A percentile compares a stretch with the other conserved stretches of the same genome.
Conservation (phyloP, 306 rosid genomes). For the Oxytropis ochrocephala region DNA sequence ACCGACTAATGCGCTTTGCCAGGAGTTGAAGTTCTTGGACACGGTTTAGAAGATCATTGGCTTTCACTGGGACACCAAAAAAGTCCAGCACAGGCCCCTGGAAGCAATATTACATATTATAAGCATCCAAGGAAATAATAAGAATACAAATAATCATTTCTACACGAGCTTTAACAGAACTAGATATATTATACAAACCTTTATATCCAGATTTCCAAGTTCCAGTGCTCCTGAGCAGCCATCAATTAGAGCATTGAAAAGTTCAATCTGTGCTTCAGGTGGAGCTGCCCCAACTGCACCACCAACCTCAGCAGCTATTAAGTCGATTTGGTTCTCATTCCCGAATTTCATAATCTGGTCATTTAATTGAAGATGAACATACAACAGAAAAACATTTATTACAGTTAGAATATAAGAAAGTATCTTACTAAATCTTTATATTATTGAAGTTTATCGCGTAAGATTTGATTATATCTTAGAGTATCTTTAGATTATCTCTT, state of each 20-base stretch:
- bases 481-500: too few relatives aligned
- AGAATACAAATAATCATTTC: constrained; percentile 12
- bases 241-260: constrained; percentile 73
- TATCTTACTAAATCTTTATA: too few relatives aligned
- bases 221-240: constrained; percentile 87
- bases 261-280: constrained; percentile 64
- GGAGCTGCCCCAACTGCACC: constrained; percentile 72
- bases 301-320: constrained; percentile 77
- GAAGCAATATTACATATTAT: constrained; percentile 26
- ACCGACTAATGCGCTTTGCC: constrained; percentile 87
- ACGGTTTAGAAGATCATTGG: constrained; percentile 76
- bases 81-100: constrained; percentile 97
- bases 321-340: constrained; percentile 74
- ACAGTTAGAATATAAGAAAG: too few relatives aligned
- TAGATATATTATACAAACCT: constrained; percentile 48
- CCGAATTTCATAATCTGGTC: constrained; percentile 87
- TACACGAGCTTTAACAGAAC: background rate
- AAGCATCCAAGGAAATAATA: constrained; percentile 13
- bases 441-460: too few relatives aligned
- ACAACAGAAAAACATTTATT: constrained; percentile 3
- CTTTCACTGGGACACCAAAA: constrained; percentile 95
- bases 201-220: constrained; percentile 64
- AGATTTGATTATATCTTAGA: too few relatives aligned
- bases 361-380: constrained; percentile 16
- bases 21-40: constrained; percentile 90